These are phyloP conservation scores for Boletales sp. DNA, from an alignment of 768 basidiomycete species.

Conservation along the genomic window DNA sequence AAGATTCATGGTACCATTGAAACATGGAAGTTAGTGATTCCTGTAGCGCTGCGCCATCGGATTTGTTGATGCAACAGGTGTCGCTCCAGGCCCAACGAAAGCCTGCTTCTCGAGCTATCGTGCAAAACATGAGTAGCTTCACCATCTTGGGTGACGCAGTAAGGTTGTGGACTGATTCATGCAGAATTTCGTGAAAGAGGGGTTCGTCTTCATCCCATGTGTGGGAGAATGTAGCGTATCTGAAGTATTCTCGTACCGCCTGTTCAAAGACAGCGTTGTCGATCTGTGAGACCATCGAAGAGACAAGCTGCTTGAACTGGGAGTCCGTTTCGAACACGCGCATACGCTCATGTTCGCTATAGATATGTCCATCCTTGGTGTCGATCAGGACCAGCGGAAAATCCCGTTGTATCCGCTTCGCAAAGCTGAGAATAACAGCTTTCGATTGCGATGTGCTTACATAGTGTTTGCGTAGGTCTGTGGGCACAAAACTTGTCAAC, in stretches of 20 bases:
- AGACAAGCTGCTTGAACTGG: conserved; percentile 15
- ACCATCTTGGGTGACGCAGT: conserved; percentile 1
- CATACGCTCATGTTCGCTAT: conserved; percentile 2
- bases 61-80: conserved; percentile 24
- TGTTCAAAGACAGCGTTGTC: not conserved
- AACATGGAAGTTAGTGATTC: conserved; percentile 28
- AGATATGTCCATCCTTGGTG: conserved; percentile 12
- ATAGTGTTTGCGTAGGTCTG: conserved; percentile 2
- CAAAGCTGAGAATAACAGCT: not conserved
- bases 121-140: conserved; percentile 19
- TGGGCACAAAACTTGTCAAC: not conserved
- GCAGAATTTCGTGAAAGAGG: conserved; percentile 9
- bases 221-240: conserved; percentile 22
- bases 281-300: conserved; percentile 4
- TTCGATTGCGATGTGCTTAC: conserved; percentile 5
- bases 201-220: conserved; percentile 21
- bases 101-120: conserved; percentile 10
- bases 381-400: conserved; percentile 15
- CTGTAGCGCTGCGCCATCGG: conserved; percentile 10
- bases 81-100: conserved; percentile 24
- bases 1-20: conserved; percentile 23
- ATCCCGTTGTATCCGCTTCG: conserved; percentile 1
- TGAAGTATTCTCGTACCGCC: conserved; percentile 9
- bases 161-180: conserved; percentile 9
- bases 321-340: conserved; percentile 7